Evolutionary conservation across 345 rosid species (phyloP).

Genomic region (Laguncularia racemosa): DNA sequence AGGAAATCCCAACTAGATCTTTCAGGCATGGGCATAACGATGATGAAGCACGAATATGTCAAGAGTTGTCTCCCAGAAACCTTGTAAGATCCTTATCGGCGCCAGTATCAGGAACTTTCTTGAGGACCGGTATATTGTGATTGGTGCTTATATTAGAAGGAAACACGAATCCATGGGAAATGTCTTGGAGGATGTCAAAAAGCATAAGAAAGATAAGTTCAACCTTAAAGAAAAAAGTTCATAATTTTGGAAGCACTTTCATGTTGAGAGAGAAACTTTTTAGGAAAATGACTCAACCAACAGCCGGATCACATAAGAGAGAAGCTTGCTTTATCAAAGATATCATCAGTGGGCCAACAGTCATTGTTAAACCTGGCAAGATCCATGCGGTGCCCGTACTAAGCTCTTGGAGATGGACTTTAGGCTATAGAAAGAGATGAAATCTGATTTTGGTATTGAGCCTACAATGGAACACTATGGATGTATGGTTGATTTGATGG

Average conservation of each 20-base stretch:
- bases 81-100: slow-evolving; percentile 76
- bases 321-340: slow-evolving; percentile 48
- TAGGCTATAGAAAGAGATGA: slow-evolving; percentile 33
- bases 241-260: slow-evolving; percentile 54
- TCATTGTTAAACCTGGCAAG: slow-evolving; percentile 35
- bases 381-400: slow-evolving; percentile 58
- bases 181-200: slow-evolving; percentile 26
- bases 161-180: slow-evolving; percentile 42
- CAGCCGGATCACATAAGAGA: slow-evolving; percentile 39
- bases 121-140: slow-evolving; percentile 71
- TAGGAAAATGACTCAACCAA: slow-evolving; percentile 58
- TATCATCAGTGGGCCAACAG: slow-evolving; percentile 52
- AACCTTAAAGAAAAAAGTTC: slow-evolving; percentile 69
- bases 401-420: slow-evolving; percentile 39
- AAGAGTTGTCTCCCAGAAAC: slow-evolving; percentile 57
- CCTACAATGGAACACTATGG: no score
- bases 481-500: no score
- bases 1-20: slow-evolving; percentile 39
- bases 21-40: slow-evolving; percentile 32
- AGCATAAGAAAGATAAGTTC: slow-evolving; percentile 59
- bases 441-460: no score
- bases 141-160: slow-evolving; percentile 78
- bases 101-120: slow-evolving; percentile 78
- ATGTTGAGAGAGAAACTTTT: slow-evolving; percentile 59
- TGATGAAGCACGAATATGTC: slow-evolving; percentile 14